phyloP scores from a whole-genome alignment of 2,329 filamentous ascomycete species.

The Claviceps sp. region DNA sequence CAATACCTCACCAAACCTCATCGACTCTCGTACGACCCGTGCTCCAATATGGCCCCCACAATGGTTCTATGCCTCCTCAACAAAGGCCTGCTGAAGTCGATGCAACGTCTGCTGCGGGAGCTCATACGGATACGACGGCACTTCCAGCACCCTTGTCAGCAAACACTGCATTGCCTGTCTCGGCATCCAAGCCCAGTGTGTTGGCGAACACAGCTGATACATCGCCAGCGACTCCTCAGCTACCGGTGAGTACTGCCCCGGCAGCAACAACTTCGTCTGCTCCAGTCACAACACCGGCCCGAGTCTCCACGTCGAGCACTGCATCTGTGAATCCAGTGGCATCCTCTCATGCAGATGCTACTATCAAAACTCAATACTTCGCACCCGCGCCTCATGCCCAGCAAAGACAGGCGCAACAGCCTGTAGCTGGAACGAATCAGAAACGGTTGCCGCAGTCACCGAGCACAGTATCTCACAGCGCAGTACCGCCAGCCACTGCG shows the following conservation, averaged over 20 bases:
- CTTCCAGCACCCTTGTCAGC: conserved; percentile 5
- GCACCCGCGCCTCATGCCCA: conserved; percentile 5
- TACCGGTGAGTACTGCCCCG: background rate
- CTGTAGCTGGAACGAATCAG: background rate
- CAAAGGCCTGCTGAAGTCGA: conserved; percentile 17
- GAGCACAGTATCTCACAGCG: conserved; percentile 1
- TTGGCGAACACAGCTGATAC: background rate
- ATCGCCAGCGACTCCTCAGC: background rate
- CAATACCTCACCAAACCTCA: background rate
- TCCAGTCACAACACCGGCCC: background rate
- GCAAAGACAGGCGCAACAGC: background rate
- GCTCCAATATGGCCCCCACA: conserved; percentile 52
- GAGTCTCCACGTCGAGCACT: background rate
- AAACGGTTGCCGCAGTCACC: background rate
- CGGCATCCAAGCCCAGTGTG: background rate
- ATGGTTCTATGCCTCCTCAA: conserved; percentile 45
- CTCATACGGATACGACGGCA: conserved; percentile 10
- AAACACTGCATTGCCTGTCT: background rate
- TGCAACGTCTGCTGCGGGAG: conserved; percentile 12
- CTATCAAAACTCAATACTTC: background rate
- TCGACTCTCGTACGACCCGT: conserved; percentile 33
- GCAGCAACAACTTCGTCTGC: background rate
- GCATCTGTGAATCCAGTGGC: conserved; percentile 9
- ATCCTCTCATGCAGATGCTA: conserved; percentile 5
- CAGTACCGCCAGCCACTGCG: background rate